These are phyloP conservation scores for Vitis vinifera DNA, from an alignment of 164 flowering plant genomes.

Conservation along the genomic window DNA sequence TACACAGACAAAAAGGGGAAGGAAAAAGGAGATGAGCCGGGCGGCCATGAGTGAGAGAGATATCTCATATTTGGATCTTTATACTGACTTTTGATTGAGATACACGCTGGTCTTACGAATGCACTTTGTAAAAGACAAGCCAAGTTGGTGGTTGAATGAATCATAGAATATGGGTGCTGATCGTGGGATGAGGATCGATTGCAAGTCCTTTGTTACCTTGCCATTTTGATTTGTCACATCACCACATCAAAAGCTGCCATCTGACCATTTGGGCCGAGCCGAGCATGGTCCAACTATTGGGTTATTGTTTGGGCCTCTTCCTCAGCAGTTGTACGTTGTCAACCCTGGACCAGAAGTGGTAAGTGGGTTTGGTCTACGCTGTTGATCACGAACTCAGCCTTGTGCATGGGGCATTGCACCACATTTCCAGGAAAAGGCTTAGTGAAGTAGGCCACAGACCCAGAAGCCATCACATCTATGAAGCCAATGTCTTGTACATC, in stretches of 20 bases:
- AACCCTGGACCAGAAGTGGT: too few relatives aligned
- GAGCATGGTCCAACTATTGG: too few relatives aligned
- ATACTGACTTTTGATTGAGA: background rate
- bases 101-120: too few relatives aligned
- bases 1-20: background rate
- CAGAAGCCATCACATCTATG: background rate
- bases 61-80: conserved; percentile 11
- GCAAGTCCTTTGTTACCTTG: background rate
- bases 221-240: background rate
- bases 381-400: too few relatives aligned
- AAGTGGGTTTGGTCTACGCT: too few relatives aligned
- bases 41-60: background rate
- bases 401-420: background rate
- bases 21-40: conserved; percentile 1
- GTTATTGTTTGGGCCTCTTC: too few relatives aligned
- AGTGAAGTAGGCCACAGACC: background rate
- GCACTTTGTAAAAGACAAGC: too few relatives aligned
- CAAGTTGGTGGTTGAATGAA: too few relatives aligned
- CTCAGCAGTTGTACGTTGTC: too few relatives aligned
- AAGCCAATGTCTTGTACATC: background rate
- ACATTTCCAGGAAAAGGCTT: background rate
- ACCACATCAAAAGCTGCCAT: background rate
- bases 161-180: too few relatives aligned
- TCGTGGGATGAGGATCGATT: too few relatives aligned
- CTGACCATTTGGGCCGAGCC: too few relatives aligned